These are phyloP conservation scores for Raphanus hybrid DNA, from an alignment of 441 rosid species.

Conservation along the genomic window DNA sequence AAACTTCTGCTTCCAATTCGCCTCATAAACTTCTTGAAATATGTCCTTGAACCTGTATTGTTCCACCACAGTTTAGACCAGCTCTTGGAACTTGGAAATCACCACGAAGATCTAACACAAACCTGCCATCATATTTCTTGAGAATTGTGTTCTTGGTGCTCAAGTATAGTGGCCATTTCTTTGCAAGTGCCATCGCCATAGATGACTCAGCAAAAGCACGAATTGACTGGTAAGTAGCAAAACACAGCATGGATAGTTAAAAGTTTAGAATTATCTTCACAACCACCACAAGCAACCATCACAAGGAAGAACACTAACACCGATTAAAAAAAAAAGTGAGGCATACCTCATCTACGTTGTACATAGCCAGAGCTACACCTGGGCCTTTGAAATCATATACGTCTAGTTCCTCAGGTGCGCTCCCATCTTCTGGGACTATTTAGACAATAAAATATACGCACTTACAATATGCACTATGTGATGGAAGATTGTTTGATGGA, in stretches of 20 bases:
- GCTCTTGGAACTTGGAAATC: conserved; percentile 7
- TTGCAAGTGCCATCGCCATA: conserved; percentile 75
- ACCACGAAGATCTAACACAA: conserved; percentile 36
- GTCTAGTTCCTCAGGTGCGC: conserved; percentile 63
- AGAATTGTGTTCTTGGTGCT: conserved; percentile 97
- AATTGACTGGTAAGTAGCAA: conserved; percentile 63
- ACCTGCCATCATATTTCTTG: conserved; percentile 98
- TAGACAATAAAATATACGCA: conserved; percentile 9
- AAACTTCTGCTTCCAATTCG: conserved; percentile 88
- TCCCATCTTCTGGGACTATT: conserved; percentile 82
- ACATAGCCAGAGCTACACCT: conserved; percentile 97
- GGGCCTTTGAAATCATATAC: conserved; percentile 87
- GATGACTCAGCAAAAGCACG: conserved; percentile 94
- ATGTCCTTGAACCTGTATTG: conserved; percentile 87
- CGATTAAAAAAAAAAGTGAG: neutral
- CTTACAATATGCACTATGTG: conserved; percentile 21
- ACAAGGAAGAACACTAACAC: conserved; percentile 16
- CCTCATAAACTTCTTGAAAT: conserved; percentile 90
- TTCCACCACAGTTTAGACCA: conserved; percentile 16
- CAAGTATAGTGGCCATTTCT: conserved; percentile 95
- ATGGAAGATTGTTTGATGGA: conserved; percentile 4
- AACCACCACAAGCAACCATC: conserved; percentile 2
- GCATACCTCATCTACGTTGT: conserved; percentile 90
- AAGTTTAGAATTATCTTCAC: conserved; percentile 10
- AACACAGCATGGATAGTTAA: conserved; percentile 7